These are phyloP conservation scores for Pseudogymnoascus sp. DNA, from an alignment of 2,329 filamentous ascomycete species.

Conservation along the genomic window DNA sequence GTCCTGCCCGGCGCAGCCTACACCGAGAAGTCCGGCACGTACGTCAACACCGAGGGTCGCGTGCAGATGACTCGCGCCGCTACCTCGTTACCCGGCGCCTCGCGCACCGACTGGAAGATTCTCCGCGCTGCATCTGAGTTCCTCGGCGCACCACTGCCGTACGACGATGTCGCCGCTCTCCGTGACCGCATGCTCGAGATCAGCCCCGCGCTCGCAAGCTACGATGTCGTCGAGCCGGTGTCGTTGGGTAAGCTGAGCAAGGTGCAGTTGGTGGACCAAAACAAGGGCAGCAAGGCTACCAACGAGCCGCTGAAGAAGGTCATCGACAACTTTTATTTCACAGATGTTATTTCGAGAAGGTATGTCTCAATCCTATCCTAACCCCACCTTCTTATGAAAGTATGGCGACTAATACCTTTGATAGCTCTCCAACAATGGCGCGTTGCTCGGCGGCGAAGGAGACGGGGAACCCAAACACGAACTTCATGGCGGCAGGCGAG, in stretches of 20 bases:
- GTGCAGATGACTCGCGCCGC: slow-evolving; percentile 90
- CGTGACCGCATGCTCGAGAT: slow-evolving; percentile 94
- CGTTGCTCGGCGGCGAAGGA: slow-evolving; percentile 92
- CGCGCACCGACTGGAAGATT: slow-evolving; percentile 98
- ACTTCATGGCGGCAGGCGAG: slow-evolving; percentile 64
- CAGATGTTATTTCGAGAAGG: slow-evolving; percentile 93
- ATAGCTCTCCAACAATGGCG: slow-evolving; percentile 93
- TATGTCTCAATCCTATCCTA: slow-evolving; percentile 37
- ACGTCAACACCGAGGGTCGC: slow-evolving; percentile 95
- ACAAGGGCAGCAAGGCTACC: slow-evolving; percentile 72
- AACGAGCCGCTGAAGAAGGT: slow-evolving; percentile 71
- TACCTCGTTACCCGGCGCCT: slow-evolving; percentile 77
- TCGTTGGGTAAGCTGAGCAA: slow-evolving; percentile 70
- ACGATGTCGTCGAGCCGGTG: slow-evolving; percentile 82
- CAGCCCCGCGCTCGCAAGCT: slow-evolving; percentile 77
- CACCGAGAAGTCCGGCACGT: slow-evolving; percentile 93
- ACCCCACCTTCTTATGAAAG: slow-evolving; percentile 9
- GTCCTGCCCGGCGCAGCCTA: slow-evolving; percentile 91
- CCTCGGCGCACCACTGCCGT: slow-evolving; percentile 75
- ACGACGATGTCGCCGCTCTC: slow-evolving; percentile 83
- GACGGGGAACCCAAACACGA: slow-evolving; percentile 66
- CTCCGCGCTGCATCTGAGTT: slow-evolving; percentile 89
- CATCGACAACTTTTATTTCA: slow-evolving; percentile 97
- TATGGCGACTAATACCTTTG: background rate
- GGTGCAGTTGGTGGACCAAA: slow-evolving; percentile 91